These are phyloP conservation scores for Penicillium verrucosum DNA, from an alignment of 2,329 filamentous ascomycete genomes.

Conservation along the genomic window DNA sequence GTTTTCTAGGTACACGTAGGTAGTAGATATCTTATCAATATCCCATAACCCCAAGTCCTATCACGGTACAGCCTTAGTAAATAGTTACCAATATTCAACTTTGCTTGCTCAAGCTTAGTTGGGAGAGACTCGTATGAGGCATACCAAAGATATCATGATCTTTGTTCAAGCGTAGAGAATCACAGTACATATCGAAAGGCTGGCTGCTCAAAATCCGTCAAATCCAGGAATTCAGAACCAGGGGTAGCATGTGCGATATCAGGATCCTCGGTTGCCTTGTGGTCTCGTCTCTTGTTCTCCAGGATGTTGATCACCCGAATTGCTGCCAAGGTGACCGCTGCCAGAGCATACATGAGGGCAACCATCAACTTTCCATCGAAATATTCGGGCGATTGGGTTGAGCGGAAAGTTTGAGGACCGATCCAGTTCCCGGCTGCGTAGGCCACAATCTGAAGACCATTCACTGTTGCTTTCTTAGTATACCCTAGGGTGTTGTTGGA, in stretches of 20 bases:
- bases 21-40: not conserved
- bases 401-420: conserved; percentile 39
- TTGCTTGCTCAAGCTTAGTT: not conserved
- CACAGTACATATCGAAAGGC: conserved; percentile 11
- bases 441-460: conserved; percentile 34
- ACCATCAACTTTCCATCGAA: conserved; percentile 13
- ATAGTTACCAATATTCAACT: not conserved
- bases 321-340: not conserved
- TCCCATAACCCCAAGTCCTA: not conserved
- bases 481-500: conserved; percentile 26
- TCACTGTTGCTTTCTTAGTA: conserved; percentile 37
- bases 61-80: not conserved
- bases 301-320: conserved; percentile 7
- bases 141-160: not conserved
- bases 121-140: not conserved
- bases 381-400: conserved; percentile 32
- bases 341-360: conserved; percentile 10
- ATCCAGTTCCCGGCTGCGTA: conserved; percentile 41
- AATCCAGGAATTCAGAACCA: conserved; percentile 8
- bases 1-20: too few relatives aligned
- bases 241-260: not conserved
- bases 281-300: conserved; percentile 13
- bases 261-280: not conserved
- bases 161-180: not conserved
- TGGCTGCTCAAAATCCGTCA: conserved; percentile 16